These are phyloP conservation scores for Xylariomycetidae sp. DNA, from an alignment of 2,329 filamentous ascomycete genomes.

Conservation along the genomic window DNA sequence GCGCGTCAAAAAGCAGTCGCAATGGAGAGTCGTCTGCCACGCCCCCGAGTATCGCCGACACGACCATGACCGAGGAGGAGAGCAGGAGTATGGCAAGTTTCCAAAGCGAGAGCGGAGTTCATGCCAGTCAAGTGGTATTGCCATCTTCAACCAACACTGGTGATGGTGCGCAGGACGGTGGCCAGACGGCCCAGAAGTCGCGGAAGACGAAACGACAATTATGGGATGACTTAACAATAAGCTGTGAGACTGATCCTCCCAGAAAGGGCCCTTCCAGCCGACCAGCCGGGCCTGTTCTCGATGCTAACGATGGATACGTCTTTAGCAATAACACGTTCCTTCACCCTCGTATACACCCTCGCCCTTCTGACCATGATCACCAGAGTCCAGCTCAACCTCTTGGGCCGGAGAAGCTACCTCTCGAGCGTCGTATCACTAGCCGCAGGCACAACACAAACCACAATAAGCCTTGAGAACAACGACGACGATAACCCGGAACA, in stretches of 20 bases:
- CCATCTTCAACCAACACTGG: conserved; percentile 41
- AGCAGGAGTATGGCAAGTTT: conserved; percentile 68
- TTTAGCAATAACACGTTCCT: conserved; percentile 79
- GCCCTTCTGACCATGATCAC: conserved; percentile 87
- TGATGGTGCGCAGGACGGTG: conserved; percentile 36
- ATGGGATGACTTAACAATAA: conserved; percentile 97
- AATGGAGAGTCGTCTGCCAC: conserved; percentile 43
- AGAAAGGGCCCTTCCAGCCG: too few species aligned
- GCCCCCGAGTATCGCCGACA: conserved; percentile 55
- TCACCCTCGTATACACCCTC: conserved; percentile 88
- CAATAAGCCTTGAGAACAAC: conserved; percentile 86
- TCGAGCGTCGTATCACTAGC: conserved; percentile 91
- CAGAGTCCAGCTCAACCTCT: conserved; percentile 91
- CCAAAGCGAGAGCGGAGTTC: conserved; percentile 75
- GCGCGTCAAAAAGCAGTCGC: conserved; percentile 56
- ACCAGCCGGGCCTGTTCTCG: too few species aligned
- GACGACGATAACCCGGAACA: conserved; percentile 82
- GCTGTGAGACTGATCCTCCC: too few species aligned
- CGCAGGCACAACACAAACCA: conserved; percentile 63
- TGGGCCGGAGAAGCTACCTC: conserved; percentile 90
- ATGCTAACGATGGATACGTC: too few species aligned
- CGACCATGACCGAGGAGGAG: conserved; percentile 79
- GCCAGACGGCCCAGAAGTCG: conserved; percentile 40
- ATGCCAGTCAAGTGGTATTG: conserved; percentile 68
- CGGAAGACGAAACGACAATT: conserved; percentile 83